phyloP scores from a whole-genome alignment of 768 basidiomycete species.

The Lentinula raphanica region DNA sequence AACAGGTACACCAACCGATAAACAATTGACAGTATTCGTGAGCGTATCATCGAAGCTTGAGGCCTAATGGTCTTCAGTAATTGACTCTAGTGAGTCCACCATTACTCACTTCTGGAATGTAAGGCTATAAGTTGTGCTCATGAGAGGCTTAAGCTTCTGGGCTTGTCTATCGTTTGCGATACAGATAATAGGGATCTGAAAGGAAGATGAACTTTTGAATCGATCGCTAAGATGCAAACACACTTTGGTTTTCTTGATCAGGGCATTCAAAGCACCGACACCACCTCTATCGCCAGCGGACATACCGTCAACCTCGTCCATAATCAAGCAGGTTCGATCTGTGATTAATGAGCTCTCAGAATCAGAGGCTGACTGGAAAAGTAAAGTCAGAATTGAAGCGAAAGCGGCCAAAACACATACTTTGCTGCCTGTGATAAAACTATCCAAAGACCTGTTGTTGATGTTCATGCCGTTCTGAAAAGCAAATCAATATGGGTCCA shows the following conservation, averaged over 20 bases:
- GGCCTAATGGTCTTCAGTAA: constrained; percentile 50
- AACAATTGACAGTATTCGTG: constrained; percentile 79
- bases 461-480: constrained; percentile 82
- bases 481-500: not conserved
- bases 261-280: constrained; percentile 83
- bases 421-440: constrained; percentile 62
- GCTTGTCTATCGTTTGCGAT: constrained; percentile 88
- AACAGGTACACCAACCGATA: constrained; percentile 64
- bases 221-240: not conserved
- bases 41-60: constrained; percentile 68
- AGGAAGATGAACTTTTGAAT: not conserved
- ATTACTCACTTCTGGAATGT: constrained; percentile 66
- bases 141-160: constrained; percentile 89
- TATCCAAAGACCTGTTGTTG: constrained; percentile 83
- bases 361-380: constrained; percentile 44
- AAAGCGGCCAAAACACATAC: constrained; percentile 21
- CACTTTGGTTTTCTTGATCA: constrained; percentile 93
- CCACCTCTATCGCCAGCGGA: constrained; percentile 96
- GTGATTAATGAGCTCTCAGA: constrained; percentile 71
- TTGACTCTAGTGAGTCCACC: not conserved
- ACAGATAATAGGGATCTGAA: constrained; percentile 91
- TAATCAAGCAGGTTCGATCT: constrained; percentile 82
- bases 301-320: constrained; percentile 99
- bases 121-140: constrained; percentile 65
- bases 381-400: not conserved